These are phyloP conservation scores for Jatropha podagrica DNA, from an alignment of 441 rosid genomes.

Conservation along the genomic window DNA sequence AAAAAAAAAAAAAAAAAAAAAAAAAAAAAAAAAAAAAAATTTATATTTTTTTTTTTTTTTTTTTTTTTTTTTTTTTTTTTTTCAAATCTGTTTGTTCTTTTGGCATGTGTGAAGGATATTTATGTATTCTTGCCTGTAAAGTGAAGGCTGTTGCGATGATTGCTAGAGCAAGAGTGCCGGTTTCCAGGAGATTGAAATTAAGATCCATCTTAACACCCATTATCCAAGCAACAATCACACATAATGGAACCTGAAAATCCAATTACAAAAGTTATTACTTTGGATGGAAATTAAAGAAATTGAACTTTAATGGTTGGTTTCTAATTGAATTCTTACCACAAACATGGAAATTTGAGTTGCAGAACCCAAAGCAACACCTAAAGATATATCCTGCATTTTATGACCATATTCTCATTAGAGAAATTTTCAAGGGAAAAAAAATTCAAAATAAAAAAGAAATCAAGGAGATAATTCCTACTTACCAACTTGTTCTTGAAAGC, in stretches of 20 bases:
- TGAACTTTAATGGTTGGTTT: background rate
- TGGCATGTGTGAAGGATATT: too few species aligned
- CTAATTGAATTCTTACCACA: slow-evolving; percentile 46
- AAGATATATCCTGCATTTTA: slow-evolving; percentile 65
- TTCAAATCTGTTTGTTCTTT: too few species aligned
- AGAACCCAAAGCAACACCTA: slow-evolving; percentile 93
- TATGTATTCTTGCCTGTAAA: slow-evolving; percentile 51
- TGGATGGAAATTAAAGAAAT: background rate
- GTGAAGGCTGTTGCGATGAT: slow-evolving; percentile 69
- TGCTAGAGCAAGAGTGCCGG: slow-evolving; percentile 76
- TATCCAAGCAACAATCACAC: slow-evolving; percentile 69
- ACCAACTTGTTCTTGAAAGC: slow-evolving; percentile 88
- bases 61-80: too few species aligned
- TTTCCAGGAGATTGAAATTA: slow-evolving; percentile 76
- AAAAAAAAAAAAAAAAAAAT: too few species aligned
- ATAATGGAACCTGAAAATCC: slow-evolving; percentile 55
- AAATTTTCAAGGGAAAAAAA: background rate
- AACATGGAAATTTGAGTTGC: slow-evolving; percentile 87
- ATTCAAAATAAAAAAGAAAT: too few species aligned
- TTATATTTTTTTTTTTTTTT: too few species aligned
- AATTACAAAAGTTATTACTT: background rate
- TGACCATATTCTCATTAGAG: background rate
- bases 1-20: too few species aligned
- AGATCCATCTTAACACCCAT: slow-evolving; percentile 87
- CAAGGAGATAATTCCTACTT: slow-evolving; percentile 4